Evolutionary conservation across 2,329 filamentous ascomycete species (phyloP).

Genomic region (Fusarium zealandicum): DNA sequence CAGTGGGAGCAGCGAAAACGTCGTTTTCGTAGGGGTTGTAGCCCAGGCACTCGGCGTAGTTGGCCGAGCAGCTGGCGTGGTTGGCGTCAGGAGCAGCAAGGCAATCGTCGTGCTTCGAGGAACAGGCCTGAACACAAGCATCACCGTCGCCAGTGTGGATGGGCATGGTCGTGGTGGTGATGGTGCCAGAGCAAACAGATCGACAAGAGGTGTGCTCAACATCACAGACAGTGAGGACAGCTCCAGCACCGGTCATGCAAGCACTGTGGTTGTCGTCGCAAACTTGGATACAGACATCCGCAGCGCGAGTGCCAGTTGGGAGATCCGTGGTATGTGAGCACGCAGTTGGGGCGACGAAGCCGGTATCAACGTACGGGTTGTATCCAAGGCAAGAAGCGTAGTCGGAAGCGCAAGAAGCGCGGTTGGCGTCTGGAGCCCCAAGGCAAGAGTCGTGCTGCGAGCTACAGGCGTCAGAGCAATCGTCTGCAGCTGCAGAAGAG

Average conservation of each 20-base stretch:
- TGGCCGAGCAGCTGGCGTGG: constrained; percentile 2
- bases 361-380: not conserved
- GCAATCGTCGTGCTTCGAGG: constrained; percentile 2
- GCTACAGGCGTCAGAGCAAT: not conserved
- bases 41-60: constrained; percentile 2
- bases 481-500: constrained; percentile 12
- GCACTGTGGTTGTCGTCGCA: not conserved
- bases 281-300: not conserved
- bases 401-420: not conserved
- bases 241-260: not conserved
- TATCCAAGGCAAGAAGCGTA: not conserved
- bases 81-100: not conserved
- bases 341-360: not conserved
- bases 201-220: not conserved
- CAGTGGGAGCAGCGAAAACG: not conserved
- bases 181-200: not conserved
- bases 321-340: not conserved
- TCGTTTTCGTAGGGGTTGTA: constrained; percentile 11
- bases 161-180: not conserved
- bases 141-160: not conserved
- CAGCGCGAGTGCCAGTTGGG: not conserved
- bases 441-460: not conserved
- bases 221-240: not conserved
- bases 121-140: constrained; percentile 1
- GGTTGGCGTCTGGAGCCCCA: not conserved